phyloP scores from a whole-genome alignment of 768 basidiomycete species.

The Boletus sp. region DNA sequence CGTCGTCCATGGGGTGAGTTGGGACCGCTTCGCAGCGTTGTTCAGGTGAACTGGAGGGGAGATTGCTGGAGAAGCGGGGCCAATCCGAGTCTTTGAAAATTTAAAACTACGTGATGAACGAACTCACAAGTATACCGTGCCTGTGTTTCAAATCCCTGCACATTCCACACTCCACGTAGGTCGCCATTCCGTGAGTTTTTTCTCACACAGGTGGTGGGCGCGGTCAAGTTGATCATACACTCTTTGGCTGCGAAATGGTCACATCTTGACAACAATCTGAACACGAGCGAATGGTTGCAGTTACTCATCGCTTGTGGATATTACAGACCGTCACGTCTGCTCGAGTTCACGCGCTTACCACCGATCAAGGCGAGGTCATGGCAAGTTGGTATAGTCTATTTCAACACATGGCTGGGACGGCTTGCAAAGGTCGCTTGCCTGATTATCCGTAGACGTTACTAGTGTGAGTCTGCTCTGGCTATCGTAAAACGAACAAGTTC shows the following conservation, averaged over 20 bases:
- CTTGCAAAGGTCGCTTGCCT: too few relatives aligned
- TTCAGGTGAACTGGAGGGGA: background rate
- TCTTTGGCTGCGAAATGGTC: background rate
- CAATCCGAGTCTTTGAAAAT: background rate
- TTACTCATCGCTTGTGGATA: background rate
- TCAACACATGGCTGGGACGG: too few relatives aligned
- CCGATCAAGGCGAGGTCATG: background rate
- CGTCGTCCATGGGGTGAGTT: conserved; percentile 34
- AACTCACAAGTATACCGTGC: background rate
- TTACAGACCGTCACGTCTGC: background rate
- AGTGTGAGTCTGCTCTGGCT: background rate
- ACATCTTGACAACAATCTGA: background rate
- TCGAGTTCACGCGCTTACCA: background rate
- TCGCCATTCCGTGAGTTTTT: conserved; percentile 5
- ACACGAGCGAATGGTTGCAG: too few relatives aligned
- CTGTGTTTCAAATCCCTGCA: background rate
- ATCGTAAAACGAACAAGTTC: background rate
- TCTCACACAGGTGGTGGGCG: conserved; percentile 12
- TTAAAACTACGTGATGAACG: background rate
- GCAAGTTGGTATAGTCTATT: background rate
- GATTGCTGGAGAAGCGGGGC: background rate
- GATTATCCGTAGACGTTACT: background rate
- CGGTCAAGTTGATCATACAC: background rate
- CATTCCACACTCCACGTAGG: conserved; percentile 1
- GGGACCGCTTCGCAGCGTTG: background rate